Conservation (phyloP, 2,329 filamentous ascomycete species). For the Cladophialophora exuberans region DNA sequence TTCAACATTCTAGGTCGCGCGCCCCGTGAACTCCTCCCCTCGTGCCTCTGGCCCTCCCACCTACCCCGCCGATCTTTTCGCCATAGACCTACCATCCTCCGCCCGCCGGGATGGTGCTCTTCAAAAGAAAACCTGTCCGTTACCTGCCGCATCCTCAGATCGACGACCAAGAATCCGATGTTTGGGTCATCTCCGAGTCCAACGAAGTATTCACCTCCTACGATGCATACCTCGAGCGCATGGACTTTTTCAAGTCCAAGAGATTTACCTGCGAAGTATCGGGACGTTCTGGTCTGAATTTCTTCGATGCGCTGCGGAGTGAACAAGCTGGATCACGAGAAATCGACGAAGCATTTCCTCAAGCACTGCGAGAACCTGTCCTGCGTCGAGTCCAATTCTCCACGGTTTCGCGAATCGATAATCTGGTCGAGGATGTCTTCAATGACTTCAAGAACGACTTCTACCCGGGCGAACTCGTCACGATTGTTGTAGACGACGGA, state of each 20-base stretch:
- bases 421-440: conserved; percentile 52
- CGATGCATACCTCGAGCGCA: conserved; percentile 78
- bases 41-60: conserved; percentile 3
- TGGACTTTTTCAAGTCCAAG: conserved; percentile 48
- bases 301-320: conserved; percentile 89
- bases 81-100: background rate
- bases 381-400: conserved; percentile 90
- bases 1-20: conserved; percentile 11
- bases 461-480: conserved; percentile 84
- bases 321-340: conserved; percentile 76
- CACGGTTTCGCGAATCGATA: conserved; percentile 85
- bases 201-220: conserved; percentile 88
- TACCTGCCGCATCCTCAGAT: conserved; percentile 72
- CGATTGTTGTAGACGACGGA: conserved; percentile 69
- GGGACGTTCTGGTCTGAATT: conserved; percentile 85
- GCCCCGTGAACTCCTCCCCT: conserved; percentile 8
- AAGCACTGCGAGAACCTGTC: conserved; percentile 86
- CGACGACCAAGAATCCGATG: conserved; percentile 80
- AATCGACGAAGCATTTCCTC: conserved; percentile 89
- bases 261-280: conserved; percentile 96
- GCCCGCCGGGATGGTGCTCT: conserved; percentile 72
- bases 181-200: conserved; percentile 89
- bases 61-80: conserved; percentile 1
- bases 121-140: conserved; percentile 92
- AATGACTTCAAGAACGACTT: conserved; percentile 83